A percentile compares a stretch with the other conserved stretches of the same genome.
These are phyloP conservation scores for Canna indica DNA, from an alignment of 176 grass and related monocot genomes.

Conservation along the genomic window DNA sequence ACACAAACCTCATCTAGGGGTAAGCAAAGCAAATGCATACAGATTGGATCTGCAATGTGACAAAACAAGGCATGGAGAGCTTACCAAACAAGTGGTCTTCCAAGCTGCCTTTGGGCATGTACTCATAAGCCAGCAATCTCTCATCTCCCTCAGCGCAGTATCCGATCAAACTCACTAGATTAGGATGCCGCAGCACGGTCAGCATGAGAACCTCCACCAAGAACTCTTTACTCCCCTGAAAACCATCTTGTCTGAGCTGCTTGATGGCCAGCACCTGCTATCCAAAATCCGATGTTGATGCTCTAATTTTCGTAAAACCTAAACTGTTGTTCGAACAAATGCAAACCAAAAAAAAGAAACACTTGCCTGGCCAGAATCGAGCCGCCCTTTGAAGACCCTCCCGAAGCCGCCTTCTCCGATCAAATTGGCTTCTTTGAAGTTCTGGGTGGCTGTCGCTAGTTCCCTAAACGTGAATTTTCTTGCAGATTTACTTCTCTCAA, in stretches of 20 bases:
- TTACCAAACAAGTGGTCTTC: conserved; percentile 16
- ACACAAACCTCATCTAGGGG: neutral
- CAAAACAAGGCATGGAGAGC: neutral
- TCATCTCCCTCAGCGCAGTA: conserved; percentile 17
- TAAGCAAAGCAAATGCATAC: neutral
- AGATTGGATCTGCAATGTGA: neutral
- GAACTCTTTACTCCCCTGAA: conserved; percentile 14
- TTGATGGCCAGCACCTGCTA: conserved; percentile 16
- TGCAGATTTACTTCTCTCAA: neutral
- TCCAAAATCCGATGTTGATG: neutral
- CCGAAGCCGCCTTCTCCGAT: conserved; percentile 23
- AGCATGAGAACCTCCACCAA: conserved; percentile 22
- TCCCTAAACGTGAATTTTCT: conserved; percentile 14
- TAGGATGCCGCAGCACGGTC: conserved; percentile 1
- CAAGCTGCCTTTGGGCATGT: conserved; percentile 11
- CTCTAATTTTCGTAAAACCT: neutral
- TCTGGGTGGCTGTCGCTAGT: conserved; percentile 6
- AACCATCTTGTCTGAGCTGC: conserved; percentile 8
- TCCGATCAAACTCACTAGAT: conserved; percentile 16
- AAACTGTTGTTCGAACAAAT: neutral
- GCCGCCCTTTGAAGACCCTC: conserved; percentile 13
- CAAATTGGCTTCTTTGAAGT: conserved; percentile 9
- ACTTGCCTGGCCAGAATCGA: conserved; percentile 12
- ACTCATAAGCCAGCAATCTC: conserved; percentile 10
- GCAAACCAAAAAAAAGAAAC: neutral